Evolutionary conservation across 345 rosid species (phyloP).

Genomic region (Gossypioides kirkii): DNA sequence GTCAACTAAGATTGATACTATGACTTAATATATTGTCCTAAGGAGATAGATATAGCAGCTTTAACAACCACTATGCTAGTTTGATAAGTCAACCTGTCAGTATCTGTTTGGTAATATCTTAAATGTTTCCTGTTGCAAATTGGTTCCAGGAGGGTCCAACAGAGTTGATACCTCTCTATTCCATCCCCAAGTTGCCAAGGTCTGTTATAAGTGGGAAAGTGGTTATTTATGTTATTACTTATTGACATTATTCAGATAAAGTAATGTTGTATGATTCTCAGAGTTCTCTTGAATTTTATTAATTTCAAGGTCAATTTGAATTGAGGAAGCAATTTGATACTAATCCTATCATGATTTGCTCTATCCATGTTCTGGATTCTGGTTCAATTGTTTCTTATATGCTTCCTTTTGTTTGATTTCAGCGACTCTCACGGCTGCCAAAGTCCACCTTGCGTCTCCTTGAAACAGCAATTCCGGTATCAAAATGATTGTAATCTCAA

Average conservation of each 20-base stretch:
- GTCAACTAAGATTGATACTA: neutral
- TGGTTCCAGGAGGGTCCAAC: neutral
- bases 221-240: neutral
- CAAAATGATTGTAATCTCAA: neutral
- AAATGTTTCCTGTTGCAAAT: neutral
- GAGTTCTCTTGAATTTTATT: neutral
- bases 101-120: neutral
- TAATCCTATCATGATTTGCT: conserved; percentile 5
- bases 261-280: neutral
- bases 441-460: conserved; percentile 88
- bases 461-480: conserved; percentile 84
- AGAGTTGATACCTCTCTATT: neutral
- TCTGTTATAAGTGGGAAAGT: neutral
- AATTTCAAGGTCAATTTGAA: neutral
- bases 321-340: conserved; percentile 6
- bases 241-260: neutral
- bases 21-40: neutral
- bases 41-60: neutral
- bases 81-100: neutral
- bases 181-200: neutral
- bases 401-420: conserved; percentile 23
- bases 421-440: conserved; percentile 82
- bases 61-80: neutral
- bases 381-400: neutral
- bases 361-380: neutral